Base-by-base conservation (phyloP, 768 basidiomycete species). In the Russula compacta region DNA sequence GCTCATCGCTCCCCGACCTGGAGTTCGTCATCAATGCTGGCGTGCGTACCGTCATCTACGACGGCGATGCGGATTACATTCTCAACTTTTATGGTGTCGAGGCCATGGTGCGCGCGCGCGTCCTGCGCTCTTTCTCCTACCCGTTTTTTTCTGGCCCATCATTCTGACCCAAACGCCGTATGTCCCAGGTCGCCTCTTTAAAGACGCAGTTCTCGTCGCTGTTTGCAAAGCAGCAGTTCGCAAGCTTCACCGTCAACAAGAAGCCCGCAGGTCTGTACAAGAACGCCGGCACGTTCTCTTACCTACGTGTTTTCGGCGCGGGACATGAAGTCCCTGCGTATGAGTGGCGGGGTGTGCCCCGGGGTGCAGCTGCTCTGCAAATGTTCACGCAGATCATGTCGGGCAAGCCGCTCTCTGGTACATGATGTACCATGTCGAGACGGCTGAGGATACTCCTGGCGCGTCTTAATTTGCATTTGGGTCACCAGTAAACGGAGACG, bases 1-100 rank as follows among this genome's bases (percentile, higher is more conserved):
- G 70, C 58, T 76, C 73, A 67, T 73, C 72, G 39, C 65, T 76
- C 17, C 80, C 79, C 0, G 61, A 78, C 60, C 71, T 86, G 24
- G 82, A 84, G 69, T 76, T 69, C 5, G 81, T 85, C 14, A 82
- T 86, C 66, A 76, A 83, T 60, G 75, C 82, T 53, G 83, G 83
- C 12, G 81, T 81, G 24, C 66, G 79, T 56, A 81, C 79, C 17
- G 67, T 81, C 46, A 67, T 83, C n/a, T 84, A 76, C 63, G 80
- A 79, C 58, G 83, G 83, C 29, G 82, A 83, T 67, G 83, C 81
- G 33, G 81, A 83, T 67, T 83, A 76, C 66, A 81, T 83, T 60
- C 64, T 78, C 57, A 85, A 83, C 68, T 83, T 73, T 65, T 68
- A 75, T 38, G 82, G 83, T 12, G 76, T 83, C 17, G 82, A 84